Base-by-base conservation (phyloP, 176 grass and related monocot genomes). In the Eragrostis curvula region DNA sequence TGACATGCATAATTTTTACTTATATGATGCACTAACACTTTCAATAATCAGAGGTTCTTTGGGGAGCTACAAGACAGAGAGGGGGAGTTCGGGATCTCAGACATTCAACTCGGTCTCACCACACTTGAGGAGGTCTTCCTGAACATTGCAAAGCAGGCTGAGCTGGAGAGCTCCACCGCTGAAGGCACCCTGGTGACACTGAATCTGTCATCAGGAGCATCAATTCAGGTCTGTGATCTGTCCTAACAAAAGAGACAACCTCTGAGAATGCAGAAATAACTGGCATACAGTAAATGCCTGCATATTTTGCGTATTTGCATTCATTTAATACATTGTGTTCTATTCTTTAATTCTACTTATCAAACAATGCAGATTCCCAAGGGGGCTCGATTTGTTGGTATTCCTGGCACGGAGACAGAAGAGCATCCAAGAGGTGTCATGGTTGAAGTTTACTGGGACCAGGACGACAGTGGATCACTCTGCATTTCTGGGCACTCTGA, bases 91-190 rank as follows among this genome's bases (percentile, higher is more conserved):
- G 90, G 91, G 70, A 93, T 99, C 80, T 93, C 91, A 30, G 96
- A 98, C 51, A 93, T 96, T 84, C 96, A 98, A 81, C 96, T 98
- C 1, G 91, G 96, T 60, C 85, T 98, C 43, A 93, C 96, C 0
- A 98, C 96, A 51, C 90, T 98, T 3, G 96, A 98, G 83, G 96
- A 98, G 85, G 96, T 98, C 16, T 98, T 98, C 82, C 82, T 98
- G 71, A 95, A 95, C 43, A 96, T 98, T 13, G 96, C 96, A 83
- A 96, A 96, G 78, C 85, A 90, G 77, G 93, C 96, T 20, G 96
- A 98, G 73, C 59, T 98, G 66, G 92, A 98, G 77, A 98, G 88
- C 73, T 87, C 92, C 15, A 86, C 90, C 40, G 88, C 92, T 29
- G 96, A 98, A 84, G 93, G 88, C 61, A 93, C 83, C 69, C 74